Conservation (phyloP, 148 eudicot species). For the Heliosperma pusillum region DNA sequence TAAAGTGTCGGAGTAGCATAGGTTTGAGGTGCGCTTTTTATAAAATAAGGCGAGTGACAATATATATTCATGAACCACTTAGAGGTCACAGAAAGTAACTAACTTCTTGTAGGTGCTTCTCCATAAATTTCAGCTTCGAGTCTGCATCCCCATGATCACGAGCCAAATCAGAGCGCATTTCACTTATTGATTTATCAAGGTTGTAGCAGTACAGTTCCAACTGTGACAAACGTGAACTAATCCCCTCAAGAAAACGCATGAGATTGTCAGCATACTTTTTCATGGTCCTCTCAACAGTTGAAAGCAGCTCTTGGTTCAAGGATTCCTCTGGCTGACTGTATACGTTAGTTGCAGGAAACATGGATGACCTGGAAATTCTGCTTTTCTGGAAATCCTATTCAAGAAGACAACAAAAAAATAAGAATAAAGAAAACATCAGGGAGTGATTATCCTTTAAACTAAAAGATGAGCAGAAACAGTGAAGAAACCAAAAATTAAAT, state of each 20-base stretch:
- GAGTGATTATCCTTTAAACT: background rate
- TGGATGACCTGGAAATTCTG: constrained; percentile 77
- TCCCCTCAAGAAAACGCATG: constrained; percentile 96
- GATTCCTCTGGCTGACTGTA: constrained; percentile 82
- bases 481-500: background rate
- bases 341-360: constrained; percentile 57
- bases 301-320: constrained; percentile 55
- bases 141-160: constrained; percentile 88
- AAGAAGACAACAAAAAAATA: constrained; percentile 9
- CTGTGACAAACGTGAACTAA: constrained; percentile 93
- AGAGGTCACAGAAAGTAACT: constrained; percentile 22
- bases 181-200: constrained; percentile 93
- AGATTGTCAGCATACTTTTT: constrained; percentile 88
- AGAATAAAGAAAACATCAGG: too few species aligned
- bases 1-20: too few species aligned
- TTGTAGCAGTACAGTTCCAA: constrained; percentile 93
- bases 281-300: constrained; percentile 80
- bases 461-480: background rate
- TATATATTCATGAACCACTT: background rate
- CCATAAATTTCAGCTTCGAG: constrained; percentile 77
- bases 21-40: background rate
- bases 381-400: constrained; percentile 89
- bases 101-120: constrained; percentile 95
- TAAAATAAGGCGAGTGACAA: background rate
- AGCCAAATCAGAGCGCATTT: constrained; percentile 85